Percentiles rank a stretch among this genome's conserved stretches.
Evolutionary conservation across 2,329 filamentous ascomycete genomes (phyloP).

Genomic region (Geosmithia morbida): DNA sequence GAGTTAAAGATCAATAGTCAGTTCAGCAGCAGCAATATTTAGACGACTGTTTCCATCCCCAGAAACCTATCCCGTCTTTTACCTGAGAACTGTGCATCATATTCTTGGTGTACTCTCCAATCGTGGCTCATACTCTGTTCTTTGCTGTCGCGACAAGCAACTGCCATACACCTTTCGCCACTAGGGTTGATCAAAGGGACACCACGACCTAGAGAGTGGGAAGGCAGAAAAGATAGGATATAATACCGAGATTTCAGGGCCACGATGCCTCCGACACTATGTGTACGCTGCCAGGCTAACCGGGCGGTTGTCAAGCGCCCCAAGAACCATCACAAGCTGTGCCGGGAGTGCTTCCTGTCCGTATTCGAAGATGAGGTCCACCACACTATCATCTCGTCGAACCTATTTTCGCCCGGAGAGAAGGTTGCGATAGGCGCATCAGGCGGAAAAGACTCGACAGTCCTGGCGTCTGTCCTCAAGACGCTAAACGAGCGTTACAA

Average conservation of each 20-base stretch:
- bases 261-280: constrained; percentile 62
- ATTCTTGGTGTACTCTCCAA: background rate
- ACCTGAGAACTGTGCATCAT: background rate
- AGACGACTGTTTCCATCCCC: background rate
- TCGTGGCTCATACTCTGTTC: background rate
- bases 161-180: background rate
- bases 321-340: constrained; percentile 90
- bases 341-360: constrained; percentile 72
- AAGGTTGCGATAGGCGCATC: constrained; percentile 88
- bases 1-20: background rate
- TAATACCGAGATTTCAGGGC: background rate
- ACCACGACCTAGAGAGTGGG: background rate
- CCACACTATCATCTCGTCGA: constrained; percentile 70
- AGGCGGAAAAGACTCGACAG: constrained; percentile 94
- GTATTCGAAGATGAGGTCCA: constrained; percentile 91
- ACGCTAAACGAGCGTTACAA: constrained; percentile 81
- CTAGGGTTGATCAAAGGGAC: background rate
- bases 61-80: background rate
- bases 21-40: background rate
- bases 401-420: constrained; percentile 75
- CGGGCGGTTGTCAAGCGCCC: constrained; percentile 84
- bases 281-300: constrained; percentile 59
- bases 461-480: constrained; percentile 86
- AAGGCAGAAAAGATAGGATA: background rate
- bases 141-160: background rate